Evolutionary conservation across 1,284 basidiomycete genomes (phyloP), one percentile per base, ranked within the genome.

Genomic region (Fomitopsis pinicola): DNA sequence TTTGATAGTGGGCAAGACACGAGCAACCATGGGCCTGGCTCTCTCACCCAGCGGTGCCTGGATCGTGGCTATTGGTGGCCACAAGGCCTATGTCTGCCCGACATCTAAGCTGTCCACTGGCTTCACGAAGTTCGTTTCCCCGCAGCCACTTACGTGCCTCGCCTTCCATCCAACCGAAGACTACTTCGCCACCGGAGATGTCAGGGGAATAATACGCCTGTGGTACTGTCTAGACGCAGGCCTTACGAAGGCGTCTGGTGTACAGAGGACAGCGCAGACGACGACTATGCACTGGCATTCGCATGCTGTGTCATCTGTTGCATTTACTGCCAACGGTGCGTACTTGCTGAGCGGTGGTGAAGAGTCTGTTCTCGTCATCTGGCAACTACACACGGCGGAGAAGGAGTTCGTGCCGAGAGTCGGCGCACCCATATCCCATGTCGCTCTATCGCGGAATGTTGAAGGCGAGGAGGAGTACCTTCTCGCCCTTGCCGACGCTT

Each of bases 271-370:
- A 63, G 84, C 90, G 1, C 89, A 94, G 63, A 97, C 95, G 0
- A 91, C 93, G 1, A 85, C 88, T 5, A 77, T 98, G 55, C 97
- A 98, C 75, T 99, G 97, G 97, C 97, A 99, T 72, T 91, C 97
- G 0, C 96, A 99, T 73, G 86, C 94, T 5, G 94, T 99, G n/a
- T 87, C 91, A 2, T 91, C 92, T 1, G 76, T 99, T 30, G 80
- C 89, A 0, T 99, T 98, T 74, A 94, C 95, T 0, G 77, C 88
- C 2, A 96, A 96, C 66, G 97, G 97, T 14, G 91, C 94, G 2
- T 96, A 98, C 72, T 78, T 99, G 22, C 77, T 99, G 54, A 97
- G 94, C 59, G 97, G 95, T 66, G 97, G 97, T 50, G 95, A 98
- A 73, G 97, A 99, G 75, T 87, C 92, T 40, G 97, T 98, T 1